Percentiles rank a stretch among this genome's conserved stretches.
Conservation (phyloP, 768 basidiomycete genomes). For the Suillus fuscotomentosus region DNA sequence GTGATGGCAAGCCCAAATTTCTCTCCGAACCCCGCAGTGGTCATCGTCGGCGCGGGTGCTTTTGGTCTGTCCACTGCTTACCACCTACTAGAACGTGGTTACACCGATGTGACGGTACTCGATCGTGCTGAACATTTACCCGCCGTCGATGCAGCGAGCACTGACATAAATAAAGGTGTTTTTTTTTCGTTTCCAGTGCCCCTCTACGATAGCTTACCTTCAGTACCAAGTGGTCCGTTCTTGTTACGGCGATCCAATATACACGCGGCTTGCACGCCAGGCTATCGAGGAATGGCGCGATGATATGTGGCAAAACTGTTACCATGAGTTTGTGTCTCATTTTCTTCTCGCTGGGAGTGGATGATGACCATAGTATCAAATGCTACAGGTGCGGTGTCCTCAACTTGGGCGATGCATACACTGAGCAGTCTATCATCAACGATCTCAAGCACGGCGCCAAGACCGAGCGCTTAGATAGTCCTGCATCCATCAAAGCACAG, state of each 20-base stretch:
- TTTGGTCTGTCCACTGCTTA: slow-evolving; percentile 88
- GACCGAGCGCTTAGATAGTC: slow-evolving; percentile 31
- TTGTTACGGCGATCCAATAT: slow-evolving; percentile 68
- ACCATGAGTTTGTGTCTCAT: slow-evolving; percentile 72
- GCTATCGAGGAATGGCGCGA: slow-evolving; percentile 77
- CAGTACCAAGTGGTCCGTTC: slow-evolving; percentile 63
- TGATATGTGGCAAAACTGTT: slow-evolving; percentile 67
- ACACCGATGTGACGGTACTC: slow-evolving; percentile 67
- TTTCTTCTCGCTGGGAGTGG: neutral
- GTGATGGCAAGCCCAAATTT: neutral
- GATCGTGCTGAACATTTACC: slow-evolving; percentile 71
- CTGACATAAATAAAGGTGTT: slow-evolving; percentile 44
- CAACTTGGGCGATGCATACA: slow-evolving; percentile 38
- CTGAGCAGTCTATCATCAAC: slow-evolving; percentile 57
- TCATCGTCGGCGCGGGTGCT: slow-evolving; percentile 81
- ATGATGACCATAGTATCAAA: neutral
- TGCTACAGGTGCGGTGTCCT: slow-evolving; percentile 24
- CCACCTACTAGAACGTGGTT: slow-evolving; percentile 71
- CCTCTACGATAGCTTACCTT: neutral
- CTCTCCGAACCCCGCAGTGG: slow-evolving; percentile 34
- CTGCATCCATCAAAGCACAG: slow-evolving; percentile 14
- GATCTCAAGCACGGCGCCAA: slow-evolving; percentile 57
- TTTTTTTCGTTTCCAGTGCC: neutral
- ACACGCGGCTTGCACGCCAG: slow-evolving; percentile 68
- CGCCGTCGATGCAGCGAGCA: slow-evolving; percentile 78